Conservation (phyloP, 2,329 filamentous ascomycete genomes). For the Microsporum ferrugineum region DNA sequence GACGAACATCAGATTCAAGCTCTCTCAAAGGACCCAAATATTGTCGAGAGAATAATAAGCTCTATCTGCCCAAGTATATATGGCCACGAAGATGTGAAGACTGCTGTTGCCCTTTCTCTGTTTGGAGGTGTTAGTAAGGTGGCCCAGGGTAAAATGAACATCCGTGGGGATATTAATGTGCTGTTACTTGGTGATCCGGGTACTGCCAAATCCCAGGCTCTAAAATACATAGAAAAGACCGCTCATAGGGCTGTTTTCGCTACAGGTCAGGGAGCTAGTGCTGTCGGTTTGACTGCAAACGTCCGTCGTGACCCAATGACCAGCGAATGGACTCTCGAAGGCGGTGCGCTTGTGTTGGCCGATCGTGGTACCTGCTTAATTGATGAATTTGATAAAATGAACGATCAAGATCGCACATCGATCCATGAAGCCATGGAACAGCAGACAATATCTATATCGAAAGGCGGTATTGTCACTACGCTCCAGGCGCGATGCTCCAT, state of each 20-base stretch:
- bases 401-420: constrained; percentile 92
- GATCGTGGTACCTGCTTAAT: constrained; percentile 93
- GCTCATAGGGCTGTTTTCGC: constrained; percentile 95
- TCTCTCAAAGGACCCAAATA: constrained; percentile 77
- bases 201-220: constrained; percentile 92
- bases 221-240: constrained; percentile 97
- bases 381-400: constrained; percentile 99
- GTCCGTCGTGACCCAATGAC: constrained; percentile 92
- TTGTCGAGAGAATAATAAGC: constrained; percentile 82
- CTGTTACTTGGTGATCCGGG: constrained; percentile 91
- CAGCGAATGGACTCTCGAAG: constrained; percentile 94
- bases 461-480: constrained; percentile 95
- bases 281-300: constrained; percentile 92
- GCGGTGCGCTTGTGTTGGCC: constrained; percentile 85
- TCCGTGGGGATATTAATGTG: constrained; percentile 96
- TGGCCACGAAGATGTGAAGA: constrained; percentile 93
- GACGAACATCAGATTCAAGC: constrained; percentile 85
- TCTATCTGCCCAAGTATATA: constrained; percentile 97
- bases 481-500: constrained; percentile 92
- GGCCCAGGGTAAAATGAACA: constrained; percentile 75
- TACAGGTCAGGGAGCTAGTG: constrained; percentile 91
- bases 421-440: constrained; percentile 99
- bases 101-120: constrained; percentile 81
- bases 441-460: constrained; percentile 97
- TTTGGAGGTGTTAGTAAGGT: constrained; percentile 91